phyloP scores from a whole-genome alignment of 2,329 filamentous ascomycete species.

The Septoria linicola region DNA sequence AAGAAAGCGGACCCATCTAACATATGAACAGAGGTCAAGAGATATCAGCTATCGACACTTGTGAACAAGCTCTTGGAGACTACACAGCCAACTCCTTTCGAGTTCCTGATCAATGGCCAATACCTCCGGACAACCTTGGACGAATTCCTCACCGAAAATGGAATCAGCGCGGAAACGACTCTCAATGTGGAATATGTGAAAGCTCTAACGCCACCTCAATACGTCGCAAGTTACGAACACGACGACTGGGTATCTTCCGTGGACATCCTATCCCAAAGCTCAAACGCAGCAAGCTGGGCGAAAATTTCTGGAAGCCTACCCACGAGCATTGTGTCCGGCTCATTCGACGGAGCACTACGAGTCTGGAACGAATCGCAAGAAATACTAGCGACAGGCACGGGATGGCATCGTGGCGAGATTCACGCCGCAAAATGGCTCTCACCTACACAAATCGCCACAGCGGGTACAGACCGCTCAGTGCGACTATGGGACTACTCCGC shows the following conservation, averaged over 20 bases:
- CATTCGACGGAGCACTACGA: conserved; percentile 84
- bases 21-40: conserved; percentile 49
- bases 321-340: conserved; percentile 81
- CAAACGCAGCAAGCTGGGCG: conserved; percentile 53
- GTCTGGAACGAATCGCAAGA: conserved; percentile 91
- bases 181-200: conserved; percentile 90
- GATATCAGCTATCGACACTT: conserved; percentile 61
- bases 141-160: conserved; percentile 81
- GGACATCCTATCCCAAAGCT: conserved; percentile 71
- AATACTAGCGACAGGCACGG: conserved; percentile 71
- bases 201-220: conserved; percentile 82
- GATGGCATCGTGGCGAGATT: conserved; percentile 68
- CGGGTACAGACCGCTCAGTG: conserved; percentile 79
- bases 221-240: conserved; percentile 90
- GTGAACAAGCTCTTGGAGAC: conserved; percentile 61
- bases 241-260: conserved; percentile 94
- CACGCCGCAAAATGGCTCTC: conserved; percentile 84
- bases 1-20: not conserved
- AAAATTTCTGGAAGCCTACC: conserved; percentile 49
- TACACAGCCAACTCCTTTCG: conserved; percentile 71
- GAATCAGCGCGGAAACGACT: conserved; percentile 83
- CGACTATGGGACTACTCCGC: conserved; percentile 82
- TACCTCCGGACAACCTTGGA: conserved; percentile 88
- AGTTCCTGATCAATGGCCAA: conserved; percentile 92
- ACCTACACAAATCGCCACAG: conserved; percentile 73